Percentiles rank a stretch among this genome's conserved stretches.
Evolutionary conservation across 495 filamentous ascomycete species (phyloP).

Genomic region (Copromyces sp.): DNA sequence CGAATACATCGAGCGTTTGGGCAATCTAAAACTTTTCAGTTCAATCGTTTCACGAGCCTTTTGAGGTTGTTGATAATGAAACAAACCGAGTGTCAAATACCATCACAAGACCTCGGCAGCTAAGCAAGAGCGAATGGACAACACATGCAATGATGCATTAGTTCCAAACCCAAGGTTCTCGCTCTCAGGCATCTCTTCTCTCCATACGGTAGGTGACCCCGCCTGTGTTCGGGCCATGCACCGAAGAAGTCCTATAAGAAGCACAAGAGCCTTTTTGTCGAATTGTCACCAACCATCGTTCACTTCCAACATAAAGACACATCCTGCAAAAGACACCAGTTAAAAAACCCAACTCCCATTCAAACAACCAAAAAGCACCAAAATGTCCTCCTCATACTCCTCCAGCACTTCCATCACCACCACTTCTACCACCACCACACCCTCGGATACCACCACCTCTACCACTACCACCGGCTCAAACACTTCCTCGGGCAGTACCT

Average conservation of each 20-base stretch:
- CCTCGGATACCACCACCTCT: background rate
- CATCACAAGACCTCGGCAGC: background rate
- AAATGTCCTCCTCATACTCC: background rate
- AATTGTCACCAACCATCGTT: background rate
- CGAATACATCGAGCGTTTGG: background rate
- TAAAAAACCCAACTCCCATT: background rate
- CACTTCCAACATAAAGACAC: background rate
- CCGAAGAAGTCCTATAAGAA: background rate
- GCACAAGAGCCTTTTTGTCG: background rate
- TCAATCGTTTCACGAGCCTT: background rate
- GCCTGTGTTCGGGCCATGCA: background rate
- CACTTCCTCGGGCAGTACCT: background rate
- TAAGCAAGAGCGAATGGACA: background rate
- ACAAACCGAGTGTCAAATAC: background rate
- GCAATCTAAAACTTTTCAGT: background rate
- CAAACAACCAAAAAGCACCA: background rate
- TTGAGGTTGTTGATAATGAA: background rate
- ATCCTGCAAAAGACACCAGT: background rate
- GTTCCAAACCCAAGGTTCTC: accelerated
- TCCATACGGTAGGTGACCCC: background rate
- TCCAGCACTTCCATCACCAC: background rate
- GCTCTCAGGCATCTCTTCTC: background rate
- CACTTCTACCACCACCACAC: background rate
- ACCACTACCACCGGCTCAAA: background rate
- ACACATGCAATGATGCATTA: background rate